Conservation (phyloP, 202 grass and related monocot species). For the Setaria italica region DNA sequence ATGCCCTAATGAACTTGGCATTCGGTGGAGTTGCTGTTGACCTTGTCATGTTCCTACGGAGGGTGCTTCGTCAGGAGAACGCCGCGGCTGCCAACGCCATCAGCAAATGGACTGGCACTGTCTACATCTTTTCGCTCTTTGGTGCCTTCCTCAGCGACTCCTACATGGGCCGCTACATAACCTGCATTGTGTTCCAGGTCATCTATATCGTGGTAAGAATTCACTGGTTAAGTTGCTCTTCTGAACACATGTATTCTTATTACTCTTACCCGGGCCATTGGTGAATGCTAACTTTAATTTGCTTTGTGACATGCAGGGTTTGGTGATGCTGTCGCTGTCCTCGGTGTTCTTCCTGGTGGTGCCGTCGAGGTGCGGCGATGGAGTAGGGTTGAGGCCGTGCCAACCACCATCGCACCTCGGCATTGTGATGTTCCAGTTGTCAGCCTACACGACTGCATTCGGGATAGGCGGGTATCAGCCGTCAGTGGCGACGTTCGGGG, state of each 20-base stretch:
- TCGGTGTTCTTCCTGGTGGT: slow-evolving; percentile 70
- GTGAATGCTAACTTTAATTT: neutral
- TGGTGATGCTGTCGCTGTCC: slow-evolving; percentile 58
- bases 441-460: slow-evolving; percentile 73
- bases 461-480: slow-evolving; percentile 84
- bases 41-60: slow-evolving; percentile 74
- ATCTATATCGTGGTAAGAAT: slow-evolving; percentile 68
- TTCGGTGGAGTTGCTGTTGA: slow-evolving; percentile 90
- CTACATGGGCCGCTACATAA: slow-evolving; percentile 83
- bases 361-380: slow-evolving; percentile 67
- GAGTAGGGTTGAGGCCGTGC: neutral
- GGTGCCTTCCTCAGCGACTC: slow-evolving; percentile 87
- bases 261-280: neutral
- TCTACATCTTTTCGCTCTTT: slow-evolving; percentile 86
- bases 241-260: neutral
- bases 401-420: slow-evolving; percentile 44
- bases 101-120: slow-evolving; percentile 89
- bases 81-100: slow-evolving; percentile 71
- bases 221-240: too few relatives aligned
- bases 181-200: slow-evolving; percentile 76
- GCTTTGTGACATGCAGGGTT: slow-evolving; percentile 52
- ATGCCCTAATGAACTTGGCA: slow-evolving; percentile 69
- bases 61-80: slow-evolving; percentile 69
- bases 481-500: slow-evolving; percentile 71
- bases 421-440: slow-evolving; percentile 65